Base-by-base conservation (phyloP, 1,284 basidiomycete genomes). In the Papiliotrema nemorosa region DNA sequence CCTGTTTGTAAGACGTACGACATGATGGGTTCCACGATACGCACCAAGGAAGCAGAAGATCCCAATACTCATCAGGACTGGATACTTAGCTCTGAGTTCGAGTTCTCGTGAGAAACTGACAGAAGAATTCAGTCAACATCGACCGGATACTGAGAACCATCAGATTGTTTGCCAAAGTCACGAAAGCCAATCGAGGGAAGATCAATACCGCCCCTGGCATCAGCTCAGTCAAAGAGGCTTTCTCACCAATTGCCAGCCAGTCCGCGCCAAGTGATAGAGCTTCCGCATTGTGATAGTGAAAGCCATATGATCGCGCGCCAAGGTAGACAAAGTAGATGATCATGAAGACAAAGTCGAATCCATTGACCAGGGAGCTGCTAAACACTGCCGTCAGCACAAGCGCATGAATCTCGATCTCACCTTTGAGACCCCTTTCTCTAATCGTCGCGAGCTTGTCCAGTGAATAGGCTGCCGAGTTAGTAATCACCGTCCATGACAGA, bases 401-500 rank as follows among this genome's bases (percentile, higher is more conserved):
- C n/a, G 21, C 29, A 3, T n/a, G 31, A 1, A 16, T 16, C 27
- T 22, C 18, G 5, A 40, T n/a, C 20, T 40, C 39, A 72, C 73
- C 73, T 80, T 82, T 84, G 47, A 94, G 82, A 1, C 92, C 91
- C 66, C 92, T 91, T 69, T 96, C 92, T 67, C 94, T 88, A 82
- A 94, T 88, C 3, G 90, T 86, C 9, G 92, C 92, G 13, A 92
- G 77, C 69, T 93, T 94, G 70, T 97, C 92, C 4, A 97, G 77
- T 0, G 87, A 84, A 70, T 96, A 96, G 0, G 91, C 79, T 73
- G 53, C 52, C 44, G 12, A n/a, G 35, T 12, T n/a, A 18, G 12
- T 7, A 7, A n/a, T 37, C 35, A n/a, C 2, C 42, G 38, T 21
- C 14, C 49, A 6, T 21, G n/a, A 42, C 12, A 20, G n/a, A n/a